Evolutionary conservation across 345 rosid genomes (phyloP).

Genomic region (Cardamine occulta): DNA sequence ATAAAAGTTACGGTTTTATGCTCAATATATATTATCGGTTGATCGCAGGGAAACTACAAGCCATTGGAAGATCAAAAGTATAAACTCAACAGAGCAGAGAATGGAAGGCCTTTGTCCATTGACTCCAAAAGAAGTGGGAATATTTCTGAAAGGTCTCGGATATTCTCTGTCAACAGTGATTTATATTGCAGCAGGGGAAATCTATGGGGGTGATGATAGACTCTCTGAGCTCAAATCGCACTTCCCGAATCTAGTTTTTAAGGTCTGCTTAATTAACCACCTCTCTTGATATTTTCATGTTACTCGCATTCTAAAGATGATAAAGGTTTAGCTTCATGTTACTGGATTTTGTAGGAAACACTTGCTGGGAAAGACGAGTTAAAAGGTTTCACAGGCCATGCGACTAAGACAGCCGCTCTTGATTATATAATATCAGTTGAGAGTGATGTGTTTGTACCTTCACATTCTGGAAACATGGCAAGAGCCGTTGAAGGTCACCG

Average conservation of each 20-base stretch:
- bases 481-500: conserved; percentile 98
- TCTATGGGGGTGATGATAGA: conserved; percentile 79
- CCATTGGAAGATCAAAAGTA: conserved; percentile 93
- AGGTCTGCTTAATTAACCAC: conserved; percentile 55
- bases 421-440: conserved; percentile 89
- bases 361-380: conserved; percentile 68
- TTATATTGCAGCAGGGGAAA: conserved; percentile 90
- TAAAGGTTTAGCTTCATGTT: conserved; percentile 13
- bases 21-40: background rate
- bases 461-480: conserved; percentile 97
- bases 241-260: conserved; percentile 80
- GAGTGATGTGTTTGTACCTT: conserved; percentile 86
- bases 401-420: conserved; percentile 87
- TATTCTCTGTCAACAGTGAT: conserved; percentile 71
- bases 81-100: conserved; percentile 90
- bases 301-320: background rate
- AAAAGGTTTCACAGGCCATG: conserved; percentile 62
- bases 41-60: conserved; percentile 70
- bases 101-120: conserved; percentile 81
- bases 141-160: conserved; percentile 84
- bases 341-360: conserved; percentile 58
- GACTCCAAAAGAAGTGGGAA: conserved; percentile 91
- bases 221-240: conserved; percentile 63
- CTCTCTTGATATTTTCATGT: conserved; percentile 5
- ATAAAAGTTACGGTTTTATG: conserved; percentile 3